These are phyloP conservation scores for Pythium diclinum DNA, from an alignment of 352 stramenopile species.

Conservation along the genomic window DNA sequence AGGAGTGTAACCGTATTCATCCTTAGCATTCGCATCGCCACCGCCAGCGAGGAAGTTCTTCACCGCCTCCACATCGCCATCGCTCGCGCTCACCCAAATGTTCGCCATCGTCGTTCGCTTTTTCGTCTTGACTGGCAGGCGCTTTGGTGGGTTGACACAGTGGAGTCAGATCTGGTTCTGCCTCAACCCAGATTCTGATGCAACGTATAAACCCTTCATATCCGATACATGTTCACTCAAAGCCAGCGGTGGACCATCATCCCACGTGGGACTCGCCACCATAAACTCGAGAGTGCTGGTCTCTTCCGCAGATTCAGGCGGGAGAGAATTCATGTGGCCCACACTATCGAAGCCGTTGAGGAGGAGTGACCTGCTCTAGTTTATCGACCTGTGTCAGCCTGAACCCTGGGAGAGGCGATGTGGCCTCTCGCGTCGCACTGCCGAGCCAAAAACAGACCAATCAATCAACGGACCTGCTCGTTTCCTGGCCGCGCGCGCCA, in stretches of 20 bases:
- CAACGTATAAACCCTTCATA: constrained; percentile 8
- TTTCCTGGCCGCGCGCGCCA: constrained; percentile 6
- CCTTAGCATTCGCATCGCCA: constrained; percentile 29
- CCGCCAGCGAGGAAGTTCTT: constrained; percentile 30
- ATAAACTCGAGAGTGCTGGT: constrained; percentile 24
- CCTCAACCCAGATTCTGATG: constrained; percentile 9
- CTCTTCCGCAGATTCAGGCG: constrained; percentile 4
- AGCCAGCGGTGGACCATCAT: not conserved
- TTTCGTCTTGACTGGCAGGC: constrained; percentile 13
- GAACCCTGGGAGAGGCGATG: constrained; percentile 4
- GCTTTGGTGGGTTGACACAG: not conserved
- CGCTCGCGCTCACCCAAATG: constrained; percentile 37
- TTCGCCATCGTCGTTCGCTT: constrained; percentile 23
- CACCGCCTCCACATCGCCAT: constrained; percentile 32
- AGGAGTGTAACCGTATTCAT: constrained; percentile 38
- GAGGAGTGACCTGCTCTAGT: constrained; percentile 20
- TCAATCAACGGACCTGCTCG: constrained; percentile 27
- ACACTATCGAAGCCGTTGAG: constrained; percentile 9
- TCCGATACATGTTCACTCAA: constrained; percentile 1
- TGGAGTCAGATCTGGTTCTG: constrained; percentile 17
- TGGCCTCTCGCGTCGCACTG: constrained; percentile 10
- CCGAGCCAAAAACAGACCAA: constrained; percentile 28
- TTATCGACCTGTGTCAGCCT: not conserved
- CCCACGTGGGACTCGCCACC: not conserved
- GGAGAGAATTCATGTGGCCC: constrained; percentile 17